These are phyloP conservation scores for Trichoderma orchidacearum DNA, from an alignment of 495 filamentous ascomycete species.

Conservation along the genomic window DNA sequence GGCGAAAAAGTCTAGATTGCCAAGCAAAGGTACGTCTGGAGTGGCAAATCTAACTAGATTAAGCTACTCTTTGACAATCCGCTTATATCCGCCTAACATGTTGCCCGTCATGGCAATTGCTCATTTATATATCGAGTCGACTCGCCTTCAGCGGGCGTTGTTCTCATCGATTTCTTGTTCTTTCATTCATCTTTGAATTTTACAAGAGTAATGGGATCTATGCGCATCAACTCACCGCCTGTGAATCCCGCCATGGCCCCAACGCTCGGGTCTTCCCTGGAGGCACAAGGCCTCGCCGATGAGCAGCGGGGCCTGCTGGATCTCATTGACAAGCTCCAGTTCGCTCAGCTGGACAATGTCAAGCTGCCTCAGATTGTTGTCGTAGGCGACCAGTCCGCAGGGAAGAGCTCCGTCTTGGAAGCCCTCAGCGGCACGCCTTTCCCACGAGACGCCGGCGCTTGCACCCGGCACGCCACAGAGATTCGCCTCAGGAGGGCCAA, in stretches of 20 bases:
- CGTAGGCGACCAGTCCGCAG: conserved; percentile 58
- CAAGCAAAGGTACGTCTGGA: background rate
- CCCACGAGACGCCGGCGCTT: conserved; percentile 47
- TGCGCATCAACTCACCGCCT: background rate
- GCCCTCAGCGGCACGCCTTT: conserved; percentile 59
- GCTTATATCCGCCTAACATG: background rate
- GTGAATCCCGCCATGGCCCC: conserved; percentile 5
- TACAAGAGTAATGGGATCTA: background rate
- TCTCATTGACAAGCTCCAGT: conserved; percentile 26
- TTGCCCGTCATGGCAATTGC: no score
- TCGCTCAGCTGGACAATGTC: conserved; percentile 25
- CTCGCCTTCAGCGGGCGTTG: background rate
- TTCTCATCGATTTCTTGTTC: no score
- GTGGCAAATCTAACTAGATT: no score
- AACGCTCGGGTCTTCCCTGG: conserved; percentile 16
- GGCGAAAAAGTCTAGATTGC: background rate
- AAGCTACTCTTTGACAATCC: no score
- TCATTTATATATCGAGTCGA: background rate
- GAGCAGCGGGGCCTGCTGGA: conserved; percentile 23
- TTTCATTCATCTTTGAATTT: background rate
- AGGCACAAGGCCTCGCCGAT: conserved; percentile 19
- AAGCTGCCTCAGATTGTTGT: conserved; percentile 58
- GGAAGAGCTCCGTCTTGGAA: conserved; percentile 65
- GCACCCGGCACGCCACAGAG: conserved; percentile 59
- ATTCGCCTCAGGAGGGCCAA: conserved; percentile 31